Conservation (phyloP, 2,329 filamentous ascomycete genomes). For the Penicillium concentricum region DNA sequence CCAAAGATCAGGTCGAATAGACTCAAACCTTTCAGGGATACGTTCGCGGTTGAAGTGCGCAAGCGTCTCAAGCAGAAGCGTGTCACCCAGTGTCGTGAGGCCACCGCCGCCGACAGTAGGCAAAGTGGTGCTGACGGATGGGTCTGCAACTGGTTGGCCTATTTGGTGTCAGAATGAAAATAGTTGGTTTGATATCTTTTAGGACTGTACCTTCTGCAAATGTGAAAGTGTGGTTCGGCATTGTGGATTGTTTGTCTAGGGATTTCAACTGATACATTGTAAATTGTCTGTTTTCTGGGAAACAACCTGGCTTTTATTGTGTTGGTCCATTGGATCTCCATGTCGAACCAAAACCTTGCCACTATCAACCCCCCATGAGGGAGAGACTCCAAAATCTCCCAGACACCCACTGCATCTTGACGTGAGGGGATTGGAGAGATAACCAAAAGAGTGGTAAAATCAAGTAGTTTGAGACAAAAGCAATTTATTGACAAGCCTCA, state of each 20-base stretch:
- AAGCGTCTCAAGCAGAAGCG: constrained; percentile 61
- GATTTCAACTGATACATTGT: neutral
- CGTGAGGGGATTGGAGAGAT: neutral
- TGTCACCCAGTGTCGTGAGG: constrained; percentile 54
- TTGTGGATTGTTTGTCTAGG: neutral
- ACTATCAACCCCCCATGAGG: neutral
- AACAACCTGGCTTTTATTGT: neutral
- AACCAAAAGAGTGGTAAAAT: neutral
- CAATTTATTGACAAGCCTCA: neutral
- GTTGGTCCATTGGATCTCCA: neutral
- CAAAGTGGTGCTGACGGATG: constrained; percentile 23
- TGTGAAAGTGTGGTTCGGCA: constrained; percentile 24
- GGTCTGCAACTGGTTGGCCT: constrained; percentile 29
- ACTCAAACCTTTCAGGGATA: constrained; percentile 54
- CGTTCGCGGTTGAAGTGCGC: constrained; percentile 62
- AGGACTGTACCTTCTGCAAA: constrained; percentile 26
- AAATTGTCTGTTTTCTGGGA: neutral
- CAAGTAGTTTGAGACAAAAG: neutral
- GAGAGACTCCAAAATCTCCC: neutral
- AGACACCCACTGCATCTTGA: neutral
- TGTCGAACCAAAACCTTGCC: neutral
- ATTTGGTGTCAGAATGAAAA: neutral
- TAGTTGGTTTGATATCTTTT: neutral
- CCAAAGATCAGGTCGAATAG: too few relatives aligned
- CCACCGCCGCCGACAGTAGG: constrained; percentile 34